Evolutionary conservation across 306 rosid genomes (phyloP), one percentile per base, ranked within the genome.

Genomic region (Elaeagnus macrophylla): DNA sequence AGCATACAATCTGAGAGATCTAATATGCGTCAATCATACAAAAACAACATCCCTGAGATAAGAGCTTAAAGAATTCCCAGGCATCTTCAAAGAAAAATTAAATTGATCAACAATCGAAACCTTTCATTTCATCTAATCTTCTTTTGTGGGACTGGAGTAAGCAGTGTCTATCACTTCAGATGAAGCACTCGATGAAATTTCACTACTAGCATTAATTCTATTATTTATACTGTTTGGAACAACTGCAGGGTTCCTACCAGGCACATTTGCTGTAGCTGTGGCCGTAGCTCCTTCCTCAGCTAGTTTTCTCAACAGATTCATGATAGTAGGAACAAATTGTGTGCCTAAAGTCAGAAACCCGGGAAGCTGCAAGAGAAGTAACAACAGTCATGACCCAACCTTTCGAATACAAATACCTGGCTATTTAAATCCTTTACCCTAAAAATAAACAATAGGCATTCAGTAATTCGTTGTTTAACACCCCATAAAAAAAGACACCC

Each of bases 281-380:
- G 81, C 40, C 35, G 25, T 60, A 40, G 59, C 64, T 45, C 88
- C 95, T 70, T 87, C 87, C 60, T 88, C 99, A 14, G 96, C 99
- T 66, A 93, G 78, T 65, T 72, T 84, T 77, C 57, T 81, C 11
- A 93, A 56, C 11, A 93, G 65, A 72, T 79, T 77, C 83, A 93
- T 75, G 62, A 93, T 61, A 12, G 99, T 88, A 55, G 99, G 99
- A 45, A 93, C 40, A 48, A 93, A 69, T 74, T 85, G 87, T 68
- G 69, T 51, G 12, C 90, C 84, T 79, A 93, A 69, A 18, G 96
- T 82, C 56, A 93, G 59, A 65, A 93, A 60, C 55, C 96, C 99
- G 0, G 99, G 90, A 56, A 93, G 83, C 99, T 93, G 96, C 65
- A 77, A 18, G 15, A 16, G 43, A 36, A 55, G 13, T 64, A 32